phyloP scores from a whole-genome alignment of 257 asterid species.

The Osmanthus fragrans region DNA sequence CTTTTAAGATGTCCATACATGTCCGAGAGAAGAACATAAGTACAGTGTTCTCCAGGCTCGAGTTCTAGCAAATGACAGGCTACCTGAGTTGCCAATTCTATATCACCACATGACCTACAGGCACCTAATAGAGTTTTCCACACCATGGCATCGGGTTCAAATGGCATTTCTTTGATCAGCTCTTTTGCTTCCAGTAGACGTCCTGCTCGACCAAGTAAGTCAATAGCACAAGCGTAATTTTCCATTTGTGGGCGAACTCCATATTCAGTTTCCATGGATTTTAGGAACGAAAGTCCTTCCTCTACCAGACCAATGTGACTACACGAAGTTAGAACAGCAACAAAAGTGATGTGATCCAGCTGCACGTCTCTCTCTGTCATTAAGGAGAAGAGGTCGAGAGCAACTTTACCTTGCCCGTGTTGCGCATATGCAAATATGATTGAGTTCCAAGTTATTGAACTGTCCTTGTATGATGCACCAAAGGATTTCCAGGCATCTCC shows the following conservation, averaged over 20 bases:
- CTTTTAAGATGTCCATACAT: slow-evolving; percentile 68
- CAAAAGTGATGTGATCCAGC: slow-evolving; percentile 80
- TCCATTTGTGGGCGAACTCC: slow-evolving; percentile 72
- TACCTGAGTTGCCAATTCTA: slow-evolving; percentile 61
- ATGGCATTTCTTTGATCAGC: slow-evolving; percentile 67
- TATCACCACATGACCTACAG: slow-evolving; percentile 81
- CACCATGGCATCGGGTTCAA: slow-evolving; percentile 69
- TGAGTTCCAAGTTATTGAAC: slow-evolving; percentile 83
- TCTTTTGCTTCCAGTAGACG: slow-evolving; percentile 61
- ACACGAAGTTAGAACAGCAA: slow-evolving; percentile 82
- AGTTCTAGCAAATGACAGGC: slow-evolving; percentile 57
- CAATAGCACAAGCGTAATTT: slow-evolving; percentile 83
- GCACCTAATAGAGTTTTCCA: slow-evolving; percentile 80
- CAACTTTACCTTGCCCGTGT: slow-evolving; percentile 75
- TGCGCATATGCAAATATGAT: slow-evolving; percentile 82
- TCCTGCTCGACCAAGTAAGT: slow-evolving; percentile 85
- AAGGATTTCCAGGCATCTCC: slow-evolving; percentile 70
- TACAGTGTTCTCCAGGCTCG: slow-evolving; percentile 84
- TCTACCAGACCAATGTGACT: slow-evolving; percentile 86
- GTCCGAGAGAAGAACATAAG: slow-evolving; percentile 75
- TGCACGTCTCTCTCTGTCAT: slow-evolving; percentile 55
- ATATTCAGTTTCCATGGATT: slow-evolving; percentile 56
- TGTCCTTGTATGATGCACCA: slow-evolving; percentile 51
- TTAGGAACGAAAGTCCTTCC: slow-evolving; percentile 59
- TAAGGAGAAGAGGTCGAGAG: slow-evolving; percentile 57